Base-by-base conservation (phyloP, 1,139 yeast species). In the Magnusiomyces suaveolens region DNA sequence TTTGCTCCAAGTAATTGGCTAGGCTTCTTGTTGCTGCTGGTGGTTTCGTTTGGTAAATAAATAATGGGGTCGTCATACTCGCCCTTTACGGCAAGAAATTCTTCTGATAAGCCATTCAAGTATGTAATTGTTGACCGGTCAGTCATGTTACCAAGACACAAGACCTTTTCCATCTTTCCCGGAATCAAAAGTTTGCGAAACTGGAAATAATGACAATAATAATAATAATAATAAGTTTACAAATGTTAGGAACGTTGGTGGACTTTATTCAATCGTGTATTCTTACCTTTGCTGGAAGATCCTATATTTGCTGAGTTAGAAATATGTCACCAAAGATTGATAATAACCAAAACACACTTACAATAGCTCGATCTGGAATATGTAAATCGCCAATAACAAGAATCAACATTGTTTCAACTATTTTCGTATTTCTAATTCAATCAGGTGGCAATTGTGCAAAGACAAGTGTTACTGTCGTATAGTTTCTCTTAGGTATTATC, bases 361-460 rank as follows among this genome's bases (percentile, higher is more conserved):
- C 90, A 43, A 80, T 75, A 16, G 94, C 84, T 61, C 97, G 74
- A 59, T 88, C 92, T 0, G 98, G 97, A 36, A 92, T 84, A 68
- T 83, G 88, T 16, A 92, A 75, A 66, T 92, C 97, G 10, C 96
- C 96, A 60, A 90, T 80, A 8, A 95, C 94, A 51, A 92, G 76
- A n/a, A 92, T 79, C 52, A 92, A 75, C 97, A 89, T 89, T 26
- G 14, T 59, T 10, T 39, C n/a, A 16, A 16, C 21, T 29, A 29
- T 29, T 29, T 12, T 6, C 12, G 6, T 12, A 29, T 8, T 29
- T 29, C 36, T 29, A 12, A 29, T 8, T 29, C 6, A n/a, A n/a
- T n/a, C n/a, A n/a, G n/a, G n/a, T n/a, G n/a, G n/a, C n/a, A n/a
- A n/a, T n/a, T n/a, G n/a, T n/a, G n/a, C n/a, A n/a, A n/a, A n/a